Evolutionary conservation across 106 monocot species (phyloP), one percentile per base, ranked within the genome.

Genomic region (Dendrobium officinale): DNA sequence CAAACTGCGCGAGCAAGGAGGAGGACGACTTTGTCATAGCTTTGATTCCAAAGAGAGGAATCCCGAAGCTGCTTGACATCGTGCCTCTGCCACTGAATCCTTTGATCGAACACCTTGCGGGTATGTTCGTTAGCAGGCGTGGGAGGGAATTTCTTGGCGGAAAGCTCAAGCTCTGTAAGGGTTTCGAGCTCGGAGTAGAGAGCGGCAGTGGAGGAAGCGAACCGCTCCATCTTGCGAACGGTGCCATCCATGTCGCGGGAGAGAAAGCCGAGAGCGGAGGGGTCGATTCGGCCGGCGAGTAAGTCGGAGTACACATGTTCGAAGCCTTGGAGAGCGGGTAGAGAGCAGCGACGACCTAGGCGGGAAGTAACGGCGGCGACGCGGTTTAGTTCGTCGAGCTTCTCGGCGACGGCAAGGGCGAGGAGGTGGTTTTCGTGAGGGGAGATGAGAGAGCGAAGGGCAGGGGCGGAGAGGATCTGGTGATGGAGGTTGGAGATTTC

Each of bases 231-330:
- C 84, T 88, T 92, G 56, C 89, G 88, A 59, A 90, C 77, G 9
- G 83, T 73, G 44, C 75, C 55, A 48, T 86, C 90, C 80, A 88
- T 81, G 61, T 87, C 88, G 29, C 79, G 79, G 78, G 79, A 55
- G 67, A 85, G 77, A 29, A 85, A 82, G 43, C 81, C 84, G 58
- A 87, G 81, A 40, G 72, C 33, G 48, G 85, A 40, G 45, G 84
- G 77, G 67, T 84, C 77, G 22, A 84, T 77, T 66, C 84, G 84
- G n/a, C 85, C 85, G n/a, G 79, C 75, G 78, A 98, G 83, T 72
- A 92, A 85, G 75, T 95, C 94, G 74, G 91, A 73, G 75, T 94
- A 95, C 41, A 95, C 91, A 85, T 98, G 97, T 68, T 97, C 97
- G 81, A 97, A 97, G 15, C 92, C 97, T 43, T 85, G 70, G 79